phyloP scores from a whole-genome alignment of 2,329 filamentous ascomycete species.

The Cladosporium halotolerans region DNA sequence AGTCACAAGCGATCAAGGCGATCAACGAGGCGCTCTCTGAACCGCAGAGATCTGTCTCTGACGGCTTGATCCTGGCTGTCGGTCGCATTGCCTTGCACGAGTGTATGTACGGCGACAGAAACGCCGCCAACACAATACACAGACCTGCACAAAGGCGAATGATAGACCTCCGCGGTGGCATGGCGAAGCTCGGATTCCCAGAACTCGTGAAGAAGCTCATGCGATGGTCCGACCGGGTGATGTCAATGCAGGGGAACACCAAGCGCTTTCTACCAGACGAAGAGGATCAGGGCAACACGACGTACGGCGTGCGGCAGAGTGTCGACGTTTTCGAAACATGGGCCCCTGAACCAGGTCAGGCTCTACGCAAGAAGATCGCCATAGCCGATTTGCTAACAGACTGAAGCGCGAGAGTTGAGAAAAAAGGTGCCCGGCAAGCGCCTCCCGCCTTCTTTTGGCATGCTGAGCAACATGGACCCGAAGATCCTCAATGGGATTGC shows the following conservation, averaged over 20 bases:
- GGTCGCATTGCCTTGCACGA: conserved; percentile 31
- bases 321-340: conserved; percentile 27
- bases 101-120: conserved; percentile 29
- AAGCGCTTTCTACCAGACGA: conserved; percentile 26
- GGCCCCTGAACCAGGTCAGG: conserved; percentile 25
- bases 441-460: background rate
- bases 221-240: conserved; percentile 28
- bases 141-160: conserved; percentile 29
- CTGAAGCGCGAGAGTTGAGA: conserved; percentile 3
- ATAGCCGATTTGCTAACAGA: conserved; percentile 22
- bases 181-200: conserved; percentile 25
- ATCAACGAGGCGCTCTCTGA: conserved; percentile 24
- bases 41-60: conserved; percentile 17
- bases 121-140: conserved; percentile 25
- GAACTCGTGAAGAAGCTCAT: conserved; percentile 29
- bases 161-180: conserved; percentile 29
- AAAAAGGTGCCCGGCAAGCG: background rate
- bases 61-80: conserved; percentile 25
- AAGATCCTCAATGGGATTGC: background rate
- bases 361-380: conserved; percentile 24
- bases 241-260: conserved; percentile 28
- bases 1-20: conserved; percentile 24
- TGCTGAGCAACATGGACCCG: background rate
- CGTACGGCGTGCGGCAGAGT: conserved; percentile 20
- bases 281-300: conserved; percentile 19